These are phyloP conservation scores for Trifolium subterraneum DNA, from an alignment of 306 rosid species.

Conservation along the genomic window DNA sequence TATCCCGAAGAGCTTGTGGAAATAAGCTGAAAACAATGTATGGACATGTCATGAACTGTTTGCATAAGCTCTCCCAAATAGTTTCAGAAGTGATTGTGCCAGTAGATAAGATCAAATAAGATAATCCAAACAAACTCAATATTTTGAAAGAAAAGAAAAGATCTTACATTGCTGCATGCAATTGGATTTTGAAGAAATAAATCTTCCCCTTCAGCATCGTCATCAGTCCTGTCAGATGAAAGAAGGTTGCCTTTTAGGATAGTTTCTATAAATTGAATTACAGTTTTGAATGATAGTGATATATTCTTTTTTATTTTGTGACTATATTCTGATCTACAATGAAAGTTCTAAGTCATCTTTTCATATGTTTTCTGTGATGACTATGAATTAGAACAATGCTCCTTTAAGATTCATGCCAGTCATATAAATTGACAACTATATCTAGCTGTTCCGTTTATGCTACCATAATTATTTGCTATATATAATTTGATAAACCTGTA, in stretches of 20 bases:
- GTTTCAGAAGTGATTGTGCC: neutral
- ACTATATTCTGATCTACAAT: neutral
- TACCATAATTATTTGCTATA: neutral
- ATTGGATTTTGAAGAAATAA: conserved; percentile 56
- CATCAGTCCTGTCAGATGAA: conserved; percentile 66
- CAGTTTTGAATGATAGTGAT: neutral
- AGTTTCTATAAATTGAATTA: neutral
- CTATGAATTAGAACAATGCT: neutral
- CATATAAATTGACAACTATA: no score
- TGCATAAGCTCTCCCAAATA: neutral
- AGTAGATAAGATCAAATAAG: neutral
- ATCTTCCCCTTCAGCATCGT: conserved; percentile 73
- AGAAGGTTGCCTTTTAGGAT: conserved; percentile 14
- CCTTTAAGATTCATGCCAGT: no score
- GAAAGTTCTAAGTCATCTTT: neutral
- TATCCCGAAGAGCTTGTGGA: neutral
- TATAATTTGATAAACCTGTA: conserved; percentile 62
- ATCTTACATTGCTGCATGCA: conserved; percentile 55
- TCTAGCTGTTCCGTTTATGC: conserved; percentile 30
- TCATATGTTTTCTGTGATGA: neutral
- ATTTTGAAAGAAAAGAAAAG: no score
- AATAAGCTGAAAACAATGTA: neutral
- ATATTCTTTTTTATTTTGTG: neutral
- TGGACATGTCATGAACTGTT: no score
- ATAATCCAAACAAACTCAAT: no score